Percentiles rank a stretch among this genome's conserved stretches.
Conservation (phyloP, 768 basidiomycete species). For the Tylopilus vinaceipallidus region DNA sequence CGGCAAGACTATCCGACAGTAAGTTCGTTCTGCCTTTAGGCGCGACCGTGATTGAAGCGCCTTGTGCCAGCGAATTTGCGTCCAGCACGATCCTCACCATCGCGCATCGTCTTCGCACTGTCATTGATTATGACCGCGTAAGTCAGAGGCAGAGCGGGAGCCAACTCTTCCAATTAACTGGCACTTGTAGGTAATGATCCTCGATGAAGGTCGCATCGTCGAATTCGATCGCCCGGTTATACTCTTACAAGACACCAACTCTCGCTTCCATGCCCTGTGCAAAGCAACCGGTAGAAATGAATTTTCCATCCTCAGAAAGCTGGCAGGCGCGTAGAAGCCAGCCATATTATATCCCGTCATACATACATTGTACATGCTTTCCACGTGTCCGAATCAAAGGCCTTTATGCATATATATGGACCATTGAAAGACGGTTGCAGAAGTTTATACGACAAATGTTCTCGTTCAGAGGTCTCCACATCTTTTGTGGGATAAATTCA, state of each 20-base stretch:
- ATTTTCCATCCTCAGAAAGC: constrained; percentile 62
- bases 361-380: too few relatives aligned
- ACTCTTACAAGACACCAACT: constrained; percentile 53
- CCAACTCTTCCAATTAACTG: constrained; percentile 6
- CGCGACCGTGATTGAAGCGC: neutral
- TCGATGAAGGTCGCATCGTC: constrained; percentile 74
- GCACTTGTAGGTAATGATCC: constrained; percentile 58
- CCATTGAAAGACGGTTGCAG: too few relatives aligned
- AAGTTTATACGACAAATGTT: too few relatives aligned
- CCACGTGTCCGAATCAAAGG: too few relatives aligned
- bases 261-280: constrained; percentile 66
- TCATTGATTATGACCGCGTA: constrained; percentile 83
- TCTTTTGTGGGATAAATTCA: too few relatives aligned
- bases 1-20: constrained; percentile 78
- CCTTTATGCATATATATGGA: too few relatives aligned
- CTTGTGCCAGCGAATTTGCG: constrained; percentile 59
- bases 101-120: constrained; percentile 74
- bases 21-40: constrained; percentile 24
- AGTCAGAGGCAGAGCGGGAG: constrained; percentile 28
- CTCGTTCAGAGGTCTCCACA: too few relatives aligned
- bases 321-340: constrained; percentile 45
- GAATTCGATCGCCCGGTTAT: constrained; percentile 70
- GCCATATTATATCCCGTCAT: neutral
- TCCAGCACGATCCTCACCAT: constrained; percentile 82
- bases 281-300: constrained; percentile 73